Base-by-base conservation (phyloP, 2,329 filamentous ascomycete genomes). In the Byssothecium circinans region DNA sequence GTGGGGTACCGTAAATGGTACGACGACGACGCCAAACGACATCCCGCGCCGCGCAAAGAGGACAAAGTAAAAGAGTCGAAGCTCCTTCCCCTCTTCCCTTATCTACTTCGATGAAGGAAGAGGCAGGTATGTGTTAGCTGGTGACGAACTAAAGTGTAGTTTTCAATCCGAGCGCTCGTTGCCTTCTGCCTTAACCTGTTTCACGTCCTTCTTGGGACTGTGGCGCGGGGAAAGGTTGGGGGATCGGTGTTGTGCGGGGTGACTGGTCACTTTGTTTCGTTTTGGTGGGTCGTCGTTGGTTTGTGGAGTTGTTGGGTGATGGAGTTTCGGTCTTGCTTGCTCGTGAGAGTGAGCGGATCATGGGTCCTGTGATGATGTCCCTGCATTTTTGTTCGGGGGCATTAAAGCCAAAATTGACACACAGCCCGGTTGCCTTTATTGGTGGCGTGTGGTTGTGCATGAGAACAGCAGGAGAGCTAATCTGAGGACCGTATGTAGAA, bases 141-240 rank as follows among this genome's bases (percentile, higher is more conserved):
- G 30, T 58, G 54, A 53, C 40, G 35, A 20, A 18, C 19, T 5
- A 18, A 49, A n/a, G 47, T 41, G 54, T 60, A 60, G 57, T 60
- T 60, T 60, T 60, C 57, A 60, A 60, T 60, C 57, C 45, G 53
- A 60, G 57, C 57, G 57, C 43, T n/a, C 45, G 33, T 50, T 22
- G 41, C n/a, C 23, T 12, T 22, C 34, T 50, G 15, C 38, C n/a
- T 32, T 23, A 27, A 32, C 19, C 14, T 30, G 25, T 17, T 18
- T n/a, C 35, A n/a, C 8, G 12, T 18, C 23, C 8, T 27, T 10
- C 20, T 20, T 15, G 38, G 19, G 15, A 36, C 25, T 17, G 39
- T 36, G 43, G 42, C 8, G 18, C 8, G 4, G 18, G n/a, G 22
- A 15, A n/a, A 19, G 15, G 25, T 43, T 37, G 6, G 18, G 14